Evolutionary conservation across 169 alveolate genomes (phyloP).

Genomic region (Theileria equi): DNA sequence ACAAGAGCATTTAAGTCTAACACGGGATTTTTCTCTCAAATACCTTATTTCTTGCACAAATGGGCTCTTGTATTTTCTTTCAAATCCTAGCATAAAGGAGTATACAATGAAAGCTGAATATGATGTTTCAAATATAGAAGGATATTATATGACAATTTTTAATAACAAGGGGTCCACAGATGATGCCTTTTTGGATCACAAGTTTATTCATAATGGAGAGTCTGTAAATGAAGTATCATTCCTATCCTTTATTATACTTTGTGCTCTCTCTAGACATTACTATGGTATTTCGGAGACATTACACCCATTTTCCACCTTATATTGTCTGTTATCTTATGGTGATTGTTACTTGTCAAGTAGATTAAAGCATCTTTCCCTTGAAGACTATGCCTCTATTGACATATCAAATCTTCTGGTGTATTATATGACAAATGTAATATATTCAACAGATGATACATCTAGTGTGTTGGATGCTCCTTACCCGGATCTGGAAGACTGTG

Average conservation of each 20-base stretch:
- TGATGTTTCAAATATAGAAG: background rate
- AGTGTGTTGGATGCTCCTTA: too few relatives aligned
- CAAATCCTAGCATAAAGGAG: constrained; percentile 24
- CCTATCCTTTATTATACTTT: background rate
- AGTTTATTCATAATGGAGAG: background rate
- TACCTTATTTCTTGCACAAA: background rate
- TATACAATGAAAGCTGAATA: constrained; percentile 1
- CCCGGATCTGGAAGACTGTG: too few relatives aligned
- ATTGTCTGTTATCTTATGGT: background rate
- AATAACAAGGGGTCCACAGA: background rate
- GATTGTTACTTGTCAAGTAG: too few relatives aligned
- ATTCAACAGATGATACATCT: too few relatives aligned
- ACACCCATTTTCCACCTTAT: background rate
- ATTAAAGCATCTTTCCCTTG: too few relatives aligned
- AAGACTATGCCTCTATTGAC: too few relatives aligned
- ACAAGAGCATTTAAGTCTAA: too few relatives aligned
- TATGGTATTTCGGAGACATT: background rate
- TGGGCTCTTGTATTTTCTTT: constrained; percentile 18
- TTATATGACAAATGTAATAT: too few relatives aligned
- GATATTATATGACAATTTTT: constrained; percentile 10
- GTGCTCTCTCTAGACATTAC: background rate
- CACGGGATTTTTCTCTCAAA: background rate
- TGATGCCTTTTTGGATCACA: background rate
- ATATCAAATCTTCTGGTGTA: too few relatives aligned
- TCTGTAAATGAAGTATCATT: background rate